Base-by-base conservation (phyloP, 2,329 filamentous ascomycete species). In the Colletotrichum filicis region DNA sequence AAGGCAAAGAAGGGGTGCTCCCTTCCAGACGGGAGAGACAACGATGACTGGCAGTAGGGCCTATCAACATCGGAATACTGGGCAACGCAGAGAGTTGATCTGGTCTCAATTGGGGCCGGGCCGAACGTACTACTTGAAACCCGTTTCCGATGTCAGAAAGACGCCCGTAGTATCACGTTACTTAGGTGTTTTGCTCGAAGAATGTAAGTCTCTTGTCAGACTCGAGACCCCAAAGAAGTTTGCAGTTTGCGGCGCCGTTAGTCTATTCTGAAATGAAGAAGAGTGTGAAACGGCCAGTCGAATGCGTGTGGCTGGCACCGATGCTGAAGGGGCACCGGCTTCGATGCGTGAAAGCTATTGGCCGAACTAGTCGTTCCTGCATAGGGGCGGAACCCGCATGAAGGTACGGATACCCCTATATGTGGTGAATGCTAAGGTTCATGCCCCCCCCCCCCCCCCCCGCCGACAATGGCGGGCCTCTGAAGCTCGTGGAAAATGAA, bases 301-400 rank as follows among this genome's bases (percentile, higher is more conserved):
- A 28, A 30, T 32, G 28, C 35, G 61, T n/a, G 49, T 55, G 32
- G 61, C 46, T 35, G 61, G 14, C 46, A 35, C n/a, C 8, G 28
- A 63, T 35, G 46, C 24, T 30, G 24, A 35, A 42, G 71, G 66
- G 59, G 59, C 59, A 26, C n/a, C 52, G 24, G 66, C n/a, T 30
- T 30, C 32, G 55, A 35, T 55, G 24, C 30, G 55, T 63, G 32
- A 35, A 46, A 57, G 46, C 22, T 35, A 65, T 70, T 73, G 70
- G 66, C 60, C 49, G 42, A 61, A 66, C 56, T 60, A 30, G 26
- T 32, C 35, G 71, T 70, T 70, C 70, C 71, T 73, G 71, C 66
- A 71, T 71, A 60, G 26, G 8, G 56, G 71, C 66, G 66, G 66
- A 73, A 70, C 60, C 56, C 56, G 60, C 70, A 66, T 66, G 55